A percentile compares a stretch with the other conserved stretches of the same genome.
phyloP scores from a whole-genome alignment of 1,139 yeast species.

The Meyerozyma athensensis region DNA sequence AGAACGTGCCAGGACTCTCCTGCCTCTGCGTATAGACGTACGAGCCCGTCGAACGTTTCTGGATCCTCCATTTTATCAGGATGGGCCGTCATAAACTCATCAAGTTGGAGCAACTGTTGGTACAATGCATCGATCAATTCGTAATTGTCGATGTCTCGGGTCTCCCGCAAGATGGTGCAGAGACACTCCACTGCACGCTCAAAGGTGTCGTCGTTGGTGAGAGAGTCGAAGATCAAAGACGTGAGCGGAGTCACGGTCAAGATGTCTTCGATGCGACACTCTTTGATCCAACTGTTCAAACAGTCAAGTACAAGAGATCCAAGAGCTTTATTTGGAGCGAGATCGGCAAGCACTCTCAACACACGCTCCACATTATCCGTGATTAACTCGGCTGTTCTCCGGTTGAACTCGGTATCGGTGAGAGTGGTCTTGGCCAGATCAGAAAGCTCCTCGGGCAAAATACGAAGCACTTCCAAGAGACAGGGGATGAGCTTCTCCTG shows the following conservation, averaged over 20 bases:
- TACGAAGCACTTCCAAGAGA: slow-evolving; percentile 72
- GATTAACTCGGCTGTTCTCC: slow-evolving; percentile 59
- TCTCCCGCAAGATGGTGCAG: slow-evolving; percentile 72
- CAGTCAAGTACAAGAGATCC: slow-evolving; percentile 58
- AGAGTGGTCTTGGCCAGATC: slow-evolving; percentile 75
- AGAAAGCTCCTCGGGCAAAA: slow-evolving; percentile 86
- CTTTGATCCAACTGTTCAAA: slow-evolving; percentile 85
- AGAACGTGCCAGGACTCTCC: slow-evolving; percentile 95
- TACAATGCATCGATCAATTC: slow-evolving; percentile 64
- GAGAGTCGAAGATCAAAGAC: slow-evolving; percentile 62
- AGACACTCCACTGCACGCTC: slow-evolving; percentile 88
- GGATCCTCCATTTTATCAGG: slow-evolving; percentile 52
- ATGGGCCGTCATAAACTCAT: slow-evolving; percentile 38
- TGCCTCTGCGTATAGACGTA: slow-evolving; percentile 83
- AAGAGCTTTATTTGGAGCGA: slow-evolving; percentile 24
- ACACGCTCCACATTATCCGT: slow-evolving; percentile 67
- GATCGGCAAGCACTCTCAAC: slow-evolving; percentile 52
- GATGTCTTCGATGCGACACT: slow-evolving; percentile 67
- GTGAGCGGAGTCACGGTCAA: slow-evolving; percentile 60
- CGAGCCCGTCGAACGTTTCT: slow-evolving; percentile 66
- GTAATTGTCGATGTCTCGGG: slow-evolving; percentile 65
- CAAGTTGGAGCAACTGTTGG: slow-evolving; percentile 59
- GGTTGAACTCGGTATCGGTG: slow-evolving; percentile 73
- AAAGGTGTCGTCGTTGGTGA: slow-evolving; percentile 62
- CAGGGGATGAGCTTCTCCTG: slow-evolving; percentile 32